Conservation (phyloP, 2,329 filamentous ascomycete species). For the Lachnellula suecica region DNA sequence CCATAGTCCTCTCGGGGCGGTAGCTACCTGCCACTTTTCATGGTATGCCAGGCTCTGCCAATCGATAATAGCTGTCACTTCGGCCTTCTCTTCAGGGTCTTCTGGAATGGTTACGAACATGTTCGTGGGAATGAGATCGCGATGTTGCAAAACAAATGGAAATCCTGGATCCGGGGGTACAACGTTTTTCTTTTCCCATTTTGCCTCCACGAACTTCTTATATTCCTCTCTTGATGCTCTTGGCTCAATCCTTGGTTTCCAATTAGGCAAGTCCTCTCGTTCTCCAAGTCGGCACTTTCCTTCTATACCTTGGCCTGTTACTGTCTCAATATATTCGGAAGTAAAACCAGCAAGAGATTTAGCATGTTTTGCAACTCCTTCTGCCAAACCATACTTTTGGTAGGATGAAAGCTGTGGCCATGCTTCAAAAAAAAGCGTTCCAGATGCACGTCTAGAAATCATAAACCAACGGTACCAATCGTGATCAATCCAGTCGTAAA, state of each 20-base stretch:
- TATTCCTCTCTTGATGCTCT: conserved; percentile 3
- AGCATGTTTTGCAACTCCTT: conserved; percentile 3
- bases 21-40: conserved; percentile 1
- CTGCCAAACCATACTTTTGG: conserved; percentile 1
- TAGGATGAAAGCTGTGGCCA: conserved; percentile 1
- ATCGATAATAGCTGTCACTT: conserved; percentile 7
- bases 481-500: conserved; percentile 9
- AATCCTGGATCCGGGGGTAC: not conserved
- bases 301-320: not conserved
- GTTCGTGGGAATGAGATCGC: conserved; percentile 1
- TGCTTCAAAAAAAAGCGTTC: not conserved
- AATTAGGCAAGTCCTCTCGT: not conserved
- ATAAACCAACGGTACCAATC: conserved; percentile 1
- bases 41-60: conserved; percentile 2
- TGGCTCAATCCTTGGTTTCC: conserved; percentile 1
- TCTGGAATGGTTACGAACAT: conserved; percentile 2
- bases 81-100: not conserved
- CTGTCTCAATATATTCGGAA: conserved; percentile 8
- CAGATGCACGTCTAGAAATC: conserved; percentile 4
- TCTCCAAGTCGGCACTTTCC: conserved; percentile 1
- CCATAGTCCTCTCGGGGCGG: not conserved
- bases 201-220: not conserved
- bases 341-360: conserved; percentile 1
- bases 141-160: conserved; percentile 6
- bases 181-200: not conserved